Evolutionary conservation across 116 monocot genomes (phyloP).

Genomic region (Cymodocea nodosa): DNA sequence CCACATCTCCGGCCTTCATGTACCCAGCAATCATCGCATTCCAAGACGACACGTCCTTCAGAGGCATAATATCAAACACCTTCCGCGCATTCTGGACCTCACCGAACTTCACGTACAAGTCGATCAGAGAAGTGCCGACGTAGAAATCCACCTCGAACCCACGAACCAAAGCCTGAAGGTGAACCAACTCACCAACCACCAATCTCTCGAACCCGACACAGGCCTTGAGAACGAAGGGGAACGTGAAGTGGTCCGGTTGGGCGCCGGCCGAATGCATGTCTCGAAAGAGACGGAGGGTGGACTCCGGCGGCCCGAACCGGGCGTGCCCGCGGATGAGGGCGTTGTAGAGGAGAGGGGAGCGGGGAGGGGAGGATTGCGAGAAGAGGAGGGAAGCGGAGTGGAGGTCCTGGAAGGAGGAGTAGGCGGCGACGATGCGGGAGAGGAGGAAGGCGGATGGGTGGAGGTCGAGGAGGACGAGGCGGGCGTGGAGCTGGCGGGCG

Average conservation of each 20-base stretch:
- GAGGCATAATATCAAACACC: slow-evolving; percentile 29
- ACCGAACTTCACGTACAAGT: slow-evolving; percentile 44
- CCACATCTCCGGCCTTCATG: slow-evolving; percentile 26
- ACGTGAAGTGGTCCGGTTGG: slow-evolving; percentile 24
- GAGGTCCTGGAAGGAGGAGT: slow-evolving; percentile 15
- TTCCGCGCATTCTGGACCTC: slow-evolving; percentile 14
- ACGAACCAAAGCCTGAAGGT: slow-evolving; percentile 16
- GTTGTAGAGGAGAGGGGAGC: slow-evolving; percentile 39
- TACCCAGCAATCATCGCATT: slow-evolving; percentile 43
- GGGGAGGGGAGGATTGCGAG: slow-evolving; percentile 24
- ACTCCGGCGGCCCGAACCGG: slow-evolving; percentile 1
- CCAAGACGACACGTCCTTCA: slow-evolving; percentile 25
- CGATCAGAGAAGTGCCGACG: slow-evolving; percentile 40
- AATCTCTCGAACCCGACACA: slow-evolving; percentile 13
- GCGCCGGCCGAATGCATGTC: slow-evolving; percentile 9
- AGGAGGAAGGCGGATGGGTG: slow-evolving; percentile 21
- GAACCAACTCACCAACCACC: slow-evolving; percentile 15
- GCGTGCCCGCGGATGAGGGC: slow-evolving; percentile 39
- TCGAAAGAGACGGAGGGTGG: slow-evolving; percentile 16
- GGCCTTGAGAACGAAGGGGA: slow-evolving; percentile 28
- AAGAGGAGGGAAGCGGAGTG: slow-evolving; percentile 21
- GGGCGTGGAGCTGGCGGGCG: slow-evolving; percentile 26
- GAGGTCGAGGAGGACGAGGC: slow-evolving; percentile 21
- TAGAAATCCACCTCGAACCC: slow-evolving; percentile 34
- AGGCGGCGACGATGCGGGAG: slow-evolving; percentile 31